Evolutionary conservation across 1,139 yeast species (phyloP).

Genomic region (Yamadazyma atlantica): DNA sequence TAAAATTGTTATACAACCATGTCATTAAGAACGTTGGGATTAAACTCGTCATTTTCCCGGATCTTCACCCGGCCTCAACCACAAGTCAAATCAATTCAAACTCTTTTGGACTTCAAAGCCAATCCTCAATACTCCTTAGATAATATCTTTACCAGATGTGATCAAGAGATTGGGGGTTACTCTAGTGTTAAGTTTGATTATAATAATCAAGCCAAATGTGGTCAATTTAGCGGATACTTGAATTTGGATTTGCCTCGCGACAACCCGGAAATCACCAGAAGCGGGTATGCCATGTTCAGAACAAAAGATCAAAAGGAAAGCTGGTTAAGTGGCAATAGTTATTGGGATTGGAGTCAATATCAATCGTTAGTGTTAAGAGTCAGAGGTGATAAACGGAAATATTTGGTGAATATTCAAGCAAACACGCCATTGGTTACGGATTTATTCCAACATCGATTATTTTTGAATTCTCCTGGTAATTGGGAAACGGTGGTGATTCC

Average conservation of each 20-base stretch:
- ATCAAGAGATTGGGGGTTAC: constrained; percentile 75
- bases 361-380: constrained; percentile 67
- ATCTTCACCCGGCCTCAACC: constrained; percentile 36
- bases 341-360: constrained; percentile 65
- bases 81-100: constrained; percentile 30
- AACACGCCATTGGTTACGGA: constrained; percentile 78
- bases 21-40: constrained; percentile 47
- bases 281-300: constrained; percentile 88
- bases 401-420: constrained; percentile 78
- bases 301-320: constrained; percentile 61
- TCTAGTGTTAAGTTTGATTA: constrained; percentile 61
- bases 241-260: constrained; percentile 74
- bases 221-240: constrained; percentile 68
- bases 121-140: constrained; percentile 39
- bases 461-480: constrained; percentile 68
- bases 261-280: constrained; percentile 63
- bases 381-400: constrained; percentile 72
- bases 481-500: constrained; percentile 88
- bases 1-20: constrained; percentile 19
- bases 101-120: constrained; percentile 58
- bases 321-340: constrained; percentile 46
- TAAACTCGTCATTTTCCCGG: constrained; percentile 36
- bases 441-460: constrained; percentile 78
- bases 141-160: constrained; percentile 61
- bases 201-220: constrained; percentile 39